phyloP scores from a whole-genome alignment of 805 yeast genomes.

The Grigorovia jiainica region DNA sequence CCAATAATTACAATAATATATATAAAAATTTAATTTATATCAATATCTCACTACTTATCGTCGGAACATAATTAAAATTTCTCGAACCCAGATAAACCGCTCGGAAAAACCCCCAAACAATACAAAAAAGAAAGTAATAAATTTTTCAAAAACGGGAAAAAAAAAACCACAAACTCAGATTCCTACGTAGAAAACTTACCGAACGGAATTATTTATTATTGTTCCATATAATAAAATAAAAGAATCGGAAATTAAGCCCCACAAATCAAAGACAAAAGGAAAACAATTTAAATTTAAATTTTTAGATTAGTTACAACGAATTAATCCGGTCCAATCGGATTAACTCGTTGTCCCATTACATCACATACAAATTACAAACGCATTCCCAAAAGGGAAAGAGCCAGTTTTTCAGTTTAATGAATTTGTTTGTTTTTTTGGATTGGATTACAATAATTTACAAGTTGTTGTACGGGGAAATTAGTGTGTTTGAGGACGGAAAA shows the following conservation, averaged over 20 bases:
- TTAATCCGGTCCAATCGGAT: not conserved
- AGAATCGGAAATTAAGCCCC: not conserved
- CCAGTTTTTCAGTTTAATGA: too few species aligned
- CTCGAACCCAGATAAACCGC: not conserved
- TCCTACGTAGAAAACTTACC: not conserved
- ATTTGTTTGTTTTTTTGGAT: too few species aligned
- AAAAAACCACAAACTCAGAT: not conserved
- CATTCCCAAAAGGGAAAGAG: too few species aligned
- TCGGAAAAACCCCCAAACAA: not conserved
- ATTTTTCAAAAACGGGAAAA: not conserved
- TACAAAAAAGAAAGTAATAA: not conserved
- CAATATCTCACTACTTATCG: not conserved
- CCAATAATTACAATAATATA: too few species aligned
- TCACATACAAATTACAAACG: too few species aligned
- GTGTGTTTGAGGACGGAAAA: too few species aligned
- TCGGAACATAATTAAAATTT: not conserved
- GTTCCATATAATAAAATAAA: not conserved
- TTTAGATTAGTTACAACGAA: not conserved
- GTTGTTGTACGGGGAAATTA: conserved; percentile 2
- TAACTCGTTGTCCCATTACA: too few species aligned
- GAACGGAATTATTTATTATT: not conserved
- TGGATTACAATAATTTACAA: too few species aligned
- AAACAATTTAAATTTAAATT: not conserved
- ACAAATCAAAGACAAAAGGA: not conserved
- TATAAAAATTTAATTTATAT: too few species aligned